Conservation (phyloP, 2,329 filamentous ascomycete species). For the Aspergillus terreus region DNA sequence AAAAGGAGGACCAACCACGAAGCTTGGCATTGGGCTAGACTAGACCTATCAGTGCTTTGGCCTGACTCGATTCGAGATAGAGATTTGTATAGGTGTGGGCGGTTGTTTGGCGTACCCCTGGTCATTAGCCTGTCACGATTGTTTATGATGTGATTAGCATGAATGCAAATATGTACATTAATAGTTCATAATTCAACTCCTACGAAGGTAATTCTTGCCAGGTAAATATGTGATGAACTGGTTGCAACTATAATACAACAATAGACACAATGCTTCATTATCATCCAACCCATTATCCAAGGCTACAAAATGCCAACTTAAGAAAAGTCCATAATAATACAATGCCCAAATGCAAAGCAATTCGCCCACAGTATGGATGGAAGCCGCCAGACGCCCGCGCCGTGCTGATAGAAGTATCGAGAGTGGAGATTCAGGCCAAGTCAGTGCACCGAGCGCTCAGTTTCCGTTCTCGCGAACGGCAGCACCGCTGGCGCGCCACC, state of each 20-base stretch:
- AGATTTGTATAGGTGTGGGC: no score
- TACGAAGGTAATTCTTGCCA: no score
- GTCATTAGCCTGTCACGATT: no score
- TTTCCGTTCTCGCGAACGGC: constrained; percentile 42
- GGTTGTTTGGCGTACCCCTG: no score
- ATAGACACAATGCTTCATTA: neutral
- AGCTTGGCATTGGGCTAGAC: neutral
- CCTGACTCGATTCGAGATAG: no score
- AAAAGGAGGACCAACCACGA: constrained; percentile 1
- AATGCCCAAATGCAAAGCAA: neutral
- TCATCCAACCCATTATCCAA: neutral
- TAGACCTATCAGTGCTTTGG: neutral
- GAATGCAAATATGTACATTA: no score
- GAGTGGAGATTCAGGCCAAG: constrained; percentile 22
- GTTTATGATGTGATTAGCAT: no score
- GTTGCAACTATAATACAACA: neutral
- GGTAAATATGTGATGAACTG: neutral
- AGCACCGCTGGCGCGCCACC: constrained; percentile 83
- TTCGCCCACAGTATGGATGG: constrained; percentile 1
- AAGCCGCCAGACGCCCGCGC: constrained; percentile 23
- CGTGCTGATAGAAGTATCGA: constrained; percentile 6
- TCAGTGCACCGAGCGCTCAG: neutral
- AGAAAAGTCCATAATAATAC: constrained; percentile 8
- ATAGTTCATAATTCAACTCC: no score
- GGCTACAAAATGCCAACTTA: constrained; percentile 6